Evolutionary conservation across 2,329 filamentous ascomycete genomes (phyloP), one percentile per base, ranked within the genome.

Genomic region (Colletotrichum nymphaeae): DNA sequence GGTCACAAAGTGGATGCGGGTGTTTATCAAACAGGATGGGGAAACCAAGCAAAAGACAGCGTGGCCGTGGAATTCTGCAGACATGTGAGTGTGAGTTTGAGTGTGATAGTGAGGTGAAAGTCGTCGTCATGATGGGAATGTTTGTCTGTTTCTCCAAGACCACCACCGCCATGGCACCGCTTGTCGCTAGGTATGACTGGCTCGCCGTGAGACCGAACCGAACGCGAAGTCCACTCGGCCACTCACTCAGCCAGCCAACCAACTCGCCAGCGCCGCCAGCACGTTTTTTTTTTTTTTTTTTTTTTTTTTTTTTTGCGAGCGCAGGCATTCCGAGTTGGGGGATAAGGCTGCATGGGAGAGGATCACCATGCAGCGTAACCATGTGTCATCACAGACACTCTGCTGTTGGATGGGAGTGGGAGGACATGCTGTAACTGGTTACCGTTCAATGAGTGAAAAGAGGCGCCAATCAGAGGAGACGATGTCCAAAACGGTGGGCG

Each of bases 341-440:
- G 69, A 72, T 72, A 72, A 72, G 69, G 69, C 69, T 72, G 69
- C 69, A 72, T 72, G 64, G 22, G 49, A 72, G 69, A 63, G 52
- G 69, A 72, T 72, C 64, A 58, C 30, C 58, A 57, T 68, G 69
- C 69, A 68, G 64, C 58, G 35, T 30, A 22, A 37, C 69, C 69
- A 72, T 68, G 69, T 68, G 69, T 68, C 64, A 57, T 72, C 69
- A 72, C 69, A 72, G 69, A 72, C 35, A 28, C 24, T 16, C 16
- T 35, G 19, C 22, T n/a, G 26, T 52, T 52, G 42, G 42, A 30
- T 42, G n/a, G 37, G 42, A 63, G 42, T 46, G 35, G 35, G 37
- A 49, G 16, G 42, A 49, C 3, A 49, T n/a, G 42, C 42, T 49
- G 42, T 49, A 19, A 26, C 37, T 14, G 35, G 58, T 22, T 35